A percentile compares a stretch with the other conserved stretches of the same genome.
phyloP scores from a whole-genome alignment of 1,139 yeast species.

The Waltiozyma sp. region DNA sequence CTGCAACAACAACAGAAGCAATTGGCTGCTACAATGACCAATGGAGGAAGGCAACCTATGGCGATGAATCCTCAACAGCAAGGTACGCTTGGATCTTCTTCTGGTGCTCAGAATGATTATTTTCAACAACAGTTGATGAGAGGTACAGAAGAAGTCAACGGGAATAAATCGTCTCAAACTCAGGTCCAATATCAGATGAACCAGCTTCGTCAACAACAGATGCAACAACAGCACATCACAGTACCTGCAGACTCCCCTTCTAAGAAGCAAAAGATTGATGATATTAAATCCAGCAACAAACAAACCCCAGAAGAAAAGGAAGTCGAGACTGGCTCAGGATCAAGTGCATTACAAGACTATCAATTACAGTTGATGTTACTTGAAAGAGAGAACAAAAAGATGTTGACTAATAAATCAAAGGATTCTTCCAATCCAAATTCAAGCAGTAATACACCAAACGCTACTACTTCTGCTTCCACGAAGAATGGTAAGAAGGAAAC shows the following conservation, averaged over 20 bases:
- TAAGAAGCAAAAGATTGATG: not conserved
- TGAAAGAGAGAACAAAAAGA: conserved; percentile 60
- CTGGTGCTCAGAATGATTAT: conserved; percentile 9
- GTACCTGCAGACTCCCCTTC: not conserved
- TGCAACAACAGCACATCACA: conserved; percentile 14
- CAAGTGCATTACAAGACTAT: not conserved
- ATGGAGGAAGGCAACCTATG: conserved; percentile 5
- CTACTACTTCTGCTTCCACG: conserved; percentile 3
- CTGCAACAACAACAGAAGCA: conserved; percentile 19
- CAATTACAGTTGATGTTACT: conserved; percentile 65
- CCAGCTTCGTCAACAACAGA: conserved; percentile 2
- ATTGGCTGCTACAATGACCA: conserved; percentile 17
- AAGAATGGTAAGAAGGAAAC: conserved; percentile 1
- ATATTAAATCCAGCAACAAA: not conserved
- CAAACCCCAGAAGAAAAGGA: not conserved
- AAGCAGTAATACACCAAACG: conserved; percentile 1
- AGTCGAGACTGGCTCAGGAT: not conserved
- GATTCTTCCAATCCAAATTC: conserved; percentile 29
- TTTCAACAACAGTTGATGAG: conserved; percentile 4
- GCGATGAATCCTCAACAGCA: not conserved
- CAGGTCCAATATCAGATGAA: conserved; percentile 1
- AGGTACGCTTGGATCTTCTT: too few relatives aligned
- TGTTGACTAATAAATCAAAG: conserved; percentile 25
- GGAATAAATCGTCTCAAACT: not conserved
- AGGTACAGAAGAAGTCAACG: not conserved